A percentile compares a stretch with the other conserved stretches of the same genome.
Conservation (phyloP, 1,284 basidiomycete species). For the Microbotryum violaceum region DNA sequence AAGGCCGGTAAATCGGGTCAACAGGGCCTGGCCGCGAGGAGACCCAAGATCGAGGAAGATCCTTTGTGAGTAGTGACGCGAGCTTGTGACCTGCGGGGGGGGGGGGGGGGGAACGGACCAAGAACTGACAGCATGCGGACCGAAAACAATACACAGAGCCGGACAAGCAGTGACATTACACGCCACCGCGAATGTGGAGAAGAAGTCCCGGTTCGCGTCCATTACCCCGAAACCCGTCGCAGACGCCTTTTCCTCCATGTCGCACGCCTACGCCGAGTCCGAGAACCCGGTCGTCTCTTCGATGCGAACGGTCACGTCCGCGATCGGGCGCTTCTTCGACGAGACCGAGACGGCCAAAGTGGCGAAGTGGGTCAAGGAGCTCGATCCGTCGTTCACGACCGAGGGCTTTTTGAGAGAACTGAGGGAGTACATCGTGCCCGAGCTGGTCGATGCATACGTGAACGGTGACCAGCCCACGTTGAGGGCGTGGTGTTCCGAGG, state of each 20-base stretch:
- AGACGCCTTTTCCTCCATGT: constrained; percentile 35
- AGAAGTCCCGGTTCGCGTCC: constrained; percentile 57
- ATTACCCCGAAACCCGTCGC: constrained; percentile 40
- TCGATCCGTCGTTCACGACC: constrained; percentile 80
- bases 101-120: constrained; percentile 33
- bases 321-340: constrained; percentile 73
- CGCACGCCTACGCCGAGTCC: constrained; percentile 78
- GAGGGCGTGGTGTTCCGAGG: constrained; percentile 90
- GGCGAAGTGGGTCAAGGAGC: constrained; percentile 69
- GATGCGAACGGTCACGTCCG: constrained; percentile 72
- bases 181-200: constrained; percentile 65
- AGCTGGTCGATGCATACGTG: constrained; percentile 93
- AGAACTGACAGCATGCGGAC: not conserved
- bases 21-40: constrained; percentile 40
- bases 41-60: constrained; percentile 55
- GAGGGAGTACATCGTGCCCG: constrained; percentile 94
- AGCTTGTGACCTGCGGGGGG: constrained; percentile 22
- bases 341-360: constrained; percentile 98
- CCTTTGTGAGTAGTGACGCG: constrained; percentile 57
- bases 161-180: constrained; percentile 75
- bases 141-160: constrained; percentile 51
- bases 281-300: constrained; percentile 82
- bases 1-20: constrained; percentile 68
- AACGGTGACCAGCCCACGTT: constrained; percentile 78
- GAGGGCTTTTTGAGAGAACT: constrained; percentile 84